Percentiles rank a stretch among this genome's conserved stretches.
These are phyloP conservation scores for Wallacemonas sp. DNA, from an alignment of 208 protist genomes.

Conservation along the genomic window DNA sequence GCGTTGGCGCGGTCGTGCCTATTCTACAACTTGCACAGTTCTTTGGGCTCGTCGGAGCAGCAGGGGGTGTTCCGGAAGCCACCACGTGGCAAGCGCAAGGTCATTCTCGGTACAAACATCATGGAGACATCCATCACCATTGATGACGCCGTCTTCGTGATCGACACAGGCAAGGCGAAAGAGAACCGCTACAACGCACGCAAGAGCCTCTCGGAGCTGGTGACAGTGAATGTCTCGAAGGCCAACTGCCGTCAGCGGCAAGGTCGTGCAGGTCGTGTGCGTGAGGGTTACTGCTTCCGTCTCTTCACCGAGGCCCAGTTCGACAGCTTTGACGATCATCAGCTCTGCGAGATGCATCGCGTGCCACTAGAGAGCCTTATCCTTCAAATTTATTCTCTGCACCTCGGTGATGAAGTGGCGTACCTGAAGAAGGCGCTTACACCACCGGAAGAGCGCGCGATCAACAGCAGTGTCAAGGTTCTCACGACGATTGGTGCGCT, in stretches of 20 bases:
- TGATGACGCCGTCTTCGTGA: conserved; percentile 96
- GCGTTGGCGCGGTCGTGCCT: conserved; percentile 45
- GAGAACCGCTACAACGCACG: conserved; percentile 92
- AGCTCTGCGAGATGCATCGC: conserved; percentile 96
- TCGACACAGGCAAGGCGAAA: conserved; percentile 97
- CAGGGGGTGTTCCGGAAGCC: conserved; percentile 91
- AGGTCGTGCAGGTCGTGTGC: conserved; percentile 95
- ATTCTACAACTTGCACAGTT: conserved; percentile 94
- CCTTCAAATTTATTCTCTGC: conserved; percentile 92
- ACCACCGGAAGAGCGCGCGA: conserved; percentile 78
- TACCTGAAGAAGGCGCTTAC: conserved; percentile 88
- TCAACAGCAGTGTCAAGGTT: conserved; percentile 84
- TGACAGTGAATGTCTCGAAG: conserved; percentile 92
- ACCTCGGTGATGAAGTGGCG: conserved; percentile 86
- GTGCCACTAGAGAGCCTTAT: conserved; percentile 95
- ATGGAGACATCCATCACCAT: conserved; percentile 99
- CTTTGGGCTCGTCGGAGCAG: conserved; percentile 91
- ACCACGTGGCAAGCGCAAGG: conserved; percentile 90
- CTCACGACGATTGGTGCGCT: conserved; percentile 87
- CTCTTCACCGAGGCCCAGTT: conserved; percentile 92
- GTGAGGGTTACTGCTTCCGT: conserved; percentile 94
- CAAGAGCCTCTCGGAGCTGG: conserved; percentile 81
- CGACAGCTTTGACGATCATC: conserved; percentile 82
- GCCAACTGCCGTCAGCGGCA: conserved; percentile 95
- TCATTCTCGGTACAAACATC: conserved; percentile 97